Base-by-base conservation (phyloP, 2,329 filamentous ascomycete genomes). In the Phyllachora maydis region DNA sequence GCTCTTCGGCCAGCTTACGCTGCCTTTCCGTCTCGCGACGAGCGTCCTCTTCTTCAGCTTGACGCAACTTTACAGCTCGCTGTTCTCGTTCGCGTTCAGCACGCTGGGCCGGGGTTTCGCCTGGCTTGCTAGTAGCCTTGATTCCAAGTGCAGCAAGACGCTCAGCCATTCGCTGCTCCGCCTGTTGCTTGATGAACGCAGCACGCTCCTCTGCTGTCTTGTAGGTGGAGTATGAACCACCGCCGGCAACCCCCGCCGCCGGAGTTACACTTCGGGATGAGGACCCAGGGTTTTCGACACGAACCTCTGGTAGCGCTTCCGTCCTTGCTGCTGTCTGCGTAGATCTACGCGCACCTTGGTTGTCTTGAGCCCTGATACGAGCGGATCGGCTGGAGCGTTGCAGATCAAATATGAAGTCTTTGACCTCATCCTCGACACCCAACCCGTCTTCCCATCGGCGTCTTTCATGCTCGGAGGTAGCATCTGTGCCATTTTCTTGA, bases 401-500 rank as follows among this genome's bases (percentile, higher is more conserved):
- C 25, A 98, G 55, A 35, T 95, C 88, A 42, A 88, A 95, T 43
- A 98, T 98, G 47, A 98, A 95, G 41, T 98, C 88, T 39, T 82
- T 79, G 30, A 95, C 76, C 39, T 92, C 82, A 39, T 98, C 85
- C 42, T 98, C 88, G 14, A 98, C 88, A 14, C 88, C 88, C 18
- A 98, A 60, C 7, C 70, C 88, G 47, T 98, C 88, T 37, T 98
- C 82, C 88, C 88, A 98, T 30, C 88, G 68, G 30, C 88, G 70
- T 38, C 68, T 72, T 53, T 98, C 88, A 42, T 93, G 83, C 47
- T 93, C 81, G 31, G 71, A 78, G 3, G 71, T 67, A 18, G 70
- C 72, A 36, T 72, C 76, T 30, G 75, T 66, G 19, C 59, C 65
- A 19, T 73, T 77, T 27, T 91, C 79, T 42, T 88, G 88, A 14